These are phyloP conservation scores for Diplotaxis tenuifolia DNA, from an alignment of 345 rosid genomes.

Conservation along the genomic window DNA sequence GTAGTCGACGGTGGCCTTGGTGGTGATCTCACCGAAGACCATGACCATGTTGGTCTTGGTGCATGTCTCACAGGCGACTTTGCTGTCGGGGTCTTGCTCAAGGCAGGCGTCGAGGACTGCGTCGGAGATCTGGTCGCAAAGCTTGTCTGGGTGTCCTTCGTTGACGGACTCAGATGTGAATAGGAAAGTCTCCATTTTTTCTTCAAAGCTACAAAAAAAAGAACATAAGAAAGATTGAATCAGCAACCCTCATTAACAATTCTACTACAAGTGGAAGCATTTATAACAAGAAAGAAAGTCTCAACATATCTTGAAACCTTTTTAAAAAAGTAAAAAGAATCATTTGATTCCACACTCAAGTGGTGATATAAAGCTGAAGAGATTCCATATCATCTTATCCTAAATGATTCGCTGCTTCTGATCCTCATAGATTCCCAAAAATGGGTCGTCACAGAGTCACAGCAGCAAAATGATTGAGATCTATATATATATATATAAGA, in stretches of 20 bases:
- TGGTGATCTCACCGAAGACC: slow-evolving; percentile 44
- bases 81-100: slow-evolving; percentile 44
- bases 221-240: slow-evolving; percentile 8
- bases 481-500: background rate
- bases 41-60: slow-evolving; percentile 43
- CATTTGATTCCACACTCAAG: slow-evolving; percentile 18
- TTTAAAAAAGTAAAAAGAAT: background rate
- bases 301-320: background rate
- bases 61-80: slow-evolving; percentile 44
- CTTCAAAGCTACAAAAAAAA: background rate
- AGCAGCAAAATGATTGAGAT: background rate
- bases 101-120: slow-evolving; percentile 46
- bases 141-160: slow-evolving; percentile 48
- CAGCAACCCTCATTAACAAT: slow-evolving; percentile 1
- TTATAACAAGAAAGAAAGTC: background rate
- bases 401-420: slow-evolving; percentile 18
- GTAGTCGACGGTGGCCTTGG: slow-evolving; percentile 38
- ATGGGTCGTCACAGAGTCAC: slow-evolving; percentile 1
- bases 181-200: slow-evolving; percentile 40
- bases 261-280: background rate
- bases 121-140: slow-evolving; percentile 42
- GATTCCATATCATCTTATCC: slow-evolving; percentile 29
- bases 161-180: slow-evolving; percentile 44
- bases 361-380: slow-evolving; percentile 1
- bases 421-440: background rate